Conservation (phyloP, 2,329 filamentous ascomycete species). For the Teratosphaeria pseudoeucalypti region DNA sequence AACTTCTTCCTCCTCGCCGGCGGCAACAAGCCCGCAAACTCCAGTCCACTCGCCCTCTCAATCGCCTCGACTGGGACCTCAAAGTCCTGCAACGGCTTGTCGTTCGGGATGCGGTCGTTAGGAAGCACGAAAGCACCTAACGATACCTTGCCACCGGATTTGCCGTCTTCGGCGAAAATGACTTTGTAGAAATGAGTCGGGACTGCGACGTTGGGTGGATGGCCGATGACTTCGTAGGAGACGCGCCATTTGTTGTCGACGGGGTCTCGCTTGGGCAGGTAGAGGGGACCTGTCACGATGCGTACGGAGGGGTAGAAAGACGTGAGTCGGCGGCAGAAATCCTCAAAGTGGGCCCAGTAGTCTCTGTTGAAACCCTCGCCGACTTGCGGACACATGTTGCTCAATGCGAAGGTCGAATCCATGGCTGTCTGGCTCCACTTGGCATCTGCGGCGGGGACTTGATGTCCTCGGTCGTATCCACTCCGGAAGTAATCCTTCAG, state of each 20-base stretch:
- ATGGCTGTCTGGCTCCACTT: conserved; percentile 93
- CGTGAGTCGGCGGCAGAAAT: conserved; percentile 83
- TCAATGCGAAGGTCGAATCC: conserved; percentile 86
- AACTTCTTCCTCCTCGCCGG: conserved; percentile 62
- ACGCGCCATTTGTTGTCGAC: conserved; percentile 91
- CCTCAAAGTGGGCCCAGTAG: conserved; percentile 98
- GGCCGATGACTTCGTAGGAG: conserved; percentile 89
- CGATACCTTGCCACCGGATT: conserved; percentile 59
- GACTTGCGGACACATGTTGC: conserved; percentile 97
- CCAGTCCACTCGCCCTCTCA: conserved; percentile 81
- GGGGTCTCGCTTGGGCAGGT: conserved; percentile 74
- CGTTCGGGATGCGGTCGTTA: conserved; percentile 79
- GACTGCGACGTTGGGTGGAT: conserved; percentile 85
- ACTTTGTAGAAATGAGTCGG: conserved; percentile 99
- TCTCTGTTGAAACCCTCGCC: conserved; percentile 97
- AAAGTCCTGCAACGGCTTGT: conserved; percentile 79
- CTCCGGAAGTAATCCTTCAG: conserved; percentile 90
- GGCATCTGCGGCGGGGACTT: conserved; percentile 90
- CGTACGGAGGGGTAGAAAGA: conserved; percentile 73
- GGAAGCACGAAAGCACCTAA: conserved; percentile 91
- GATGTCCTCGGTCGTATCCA: conserved; percentile 92
- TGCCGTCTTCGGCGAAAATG: conserved; percentile 84
- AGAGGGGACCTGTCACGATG: conserved; percentile 86
- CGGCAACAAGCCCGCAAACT: conserved; percentile 77
- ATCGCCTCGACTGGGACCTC: conserved; percentile 90